Percentiles rank a stretch among this genome's conserved stretches.
Evolutionary conservation across 108 stramenopile species (phyloP).

Genomic region (Nitzschia inconspicua): DNA sequence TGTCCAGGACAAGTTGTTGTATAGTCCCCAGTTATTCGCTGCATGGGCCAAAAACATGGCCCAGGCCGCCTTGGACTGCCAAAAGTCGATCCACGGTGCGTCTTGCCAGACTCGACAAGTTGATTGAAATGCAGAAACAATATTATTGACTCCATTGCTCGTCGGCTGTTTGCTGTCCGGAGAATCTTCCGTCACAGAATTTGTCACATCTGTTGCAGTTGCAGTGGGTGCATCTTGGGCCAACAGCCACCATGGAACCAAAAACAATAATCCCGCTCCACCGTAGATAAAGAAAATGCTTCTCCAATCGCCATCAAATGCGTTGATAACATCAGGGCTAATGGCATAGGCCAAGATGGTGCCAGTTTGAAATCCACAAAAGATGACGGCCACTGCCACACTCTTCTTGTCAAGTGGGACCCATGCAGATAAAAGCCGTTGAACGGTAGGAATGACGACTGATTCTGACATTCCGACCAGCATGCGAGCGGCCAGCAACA

Average conservation of each 20-base stretch:
- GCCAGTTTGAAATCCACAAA: conserved; percentile 76
- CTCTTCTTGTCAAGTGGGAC: conserved; percentile 69
- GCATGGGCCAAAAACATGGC: conserved; percentile 84
- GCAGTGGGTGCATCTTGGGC: conserved; percentile 53
- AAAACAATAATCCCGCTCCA: conserved; percentile 52
- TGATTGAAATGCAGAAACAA: no score
- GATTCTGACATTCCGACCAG: conserved; percentile 80
- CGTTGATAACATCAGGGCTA: conserved; percentile 67
- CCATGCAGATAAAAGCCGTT: conserved; percentile 72
- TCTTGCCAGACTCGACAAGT: conserved; percentile 40
- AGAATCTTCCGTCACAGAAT: neutral
- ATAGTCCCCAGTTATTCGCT: conserved; percentile 88
- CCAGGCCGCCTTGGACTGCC: conserved; percentile 64
- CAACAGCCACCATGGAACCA: conserved; percentile 74
- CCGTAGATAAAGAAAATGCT: conserved; percentile 78
- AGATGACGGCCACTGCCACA: conserved; percentile 62
- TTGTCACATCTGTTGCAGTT: neutral
- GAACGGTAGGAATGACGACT: conserved; percentile 79
- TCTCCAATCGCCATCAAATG: conserved; percentile 59
- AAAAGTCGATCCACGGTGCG: conserved; percentile 72
- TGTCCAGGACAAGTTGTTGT: conserved; percentile 81
- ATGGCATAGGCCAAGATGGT: conserved; percentile 77
- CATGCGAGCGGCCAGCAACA: conserved; percentile 60
- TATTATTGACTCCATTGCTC: no score
- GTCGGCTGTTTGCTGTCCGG: neutral